phyloP scores from a whole-genome alignment of 1,139 yeast species.

The Diutina rugosa region DNA sequence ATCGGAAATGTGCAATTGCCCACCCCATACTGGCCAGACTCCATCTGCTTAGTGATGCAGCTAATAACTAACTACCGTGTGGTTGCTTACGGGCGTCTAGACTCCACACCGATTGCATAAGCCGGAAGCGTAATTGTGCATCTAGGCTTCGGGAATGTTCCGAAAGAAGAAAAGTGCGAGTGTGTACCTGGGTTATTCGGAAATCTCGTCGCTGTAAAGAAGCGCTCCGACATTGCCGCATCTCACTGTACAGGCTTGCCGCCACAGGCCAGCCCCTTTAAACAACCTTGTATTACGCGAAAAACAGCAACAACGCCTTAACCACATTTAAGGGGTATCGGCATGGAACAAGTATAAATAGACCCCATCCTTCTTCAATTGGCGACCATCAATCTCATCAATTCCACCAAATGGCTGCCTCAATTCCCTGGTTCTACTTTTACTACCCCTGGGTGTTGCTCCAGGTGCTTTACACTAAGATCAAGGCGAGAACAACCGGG shows the following conservation, averaged over 20 bases:
- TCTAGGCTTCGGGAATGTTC: no score
- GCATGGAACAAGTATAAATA: no score
- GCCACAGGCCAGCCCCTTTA: no score
- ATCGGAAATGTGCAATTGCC: neutral
- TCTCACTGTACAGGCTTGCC: no score
- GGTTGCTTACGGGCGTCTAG: neutral
- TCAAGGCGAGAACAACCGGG: neutral
- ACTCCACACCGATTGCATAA: neutral
- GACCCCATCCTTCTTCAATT: no score
- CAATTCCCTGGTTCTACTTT: neutral
- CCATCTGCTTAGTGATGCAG: neutral
- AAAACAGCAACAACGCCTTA: no score
- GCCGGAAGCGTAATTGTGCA: neutral
- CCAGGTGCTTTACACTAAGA: neutral
- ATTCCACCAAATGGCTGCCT: neutral
- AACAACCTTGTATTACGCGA: no score
- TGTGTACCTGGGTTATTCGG: no score
- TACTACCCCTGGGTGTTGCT: neutral
- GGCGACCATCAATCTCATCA: neutral
- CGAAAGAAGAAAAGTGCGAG: neutral
- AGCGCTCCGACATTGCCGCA: no score
- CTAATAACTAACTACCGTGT: neutral
- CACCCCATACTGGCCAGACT: neutral
- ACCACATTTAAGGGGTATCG: no score
- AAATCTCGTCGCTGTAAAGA: no score